A percentile compares a stretch with the other conserved stretches of the same genome.
Evolutionary conservation across 2,329 filamentous ascomycete genomes (phyloP).

Genomic region (Colletotrichum sidae): DNA sequence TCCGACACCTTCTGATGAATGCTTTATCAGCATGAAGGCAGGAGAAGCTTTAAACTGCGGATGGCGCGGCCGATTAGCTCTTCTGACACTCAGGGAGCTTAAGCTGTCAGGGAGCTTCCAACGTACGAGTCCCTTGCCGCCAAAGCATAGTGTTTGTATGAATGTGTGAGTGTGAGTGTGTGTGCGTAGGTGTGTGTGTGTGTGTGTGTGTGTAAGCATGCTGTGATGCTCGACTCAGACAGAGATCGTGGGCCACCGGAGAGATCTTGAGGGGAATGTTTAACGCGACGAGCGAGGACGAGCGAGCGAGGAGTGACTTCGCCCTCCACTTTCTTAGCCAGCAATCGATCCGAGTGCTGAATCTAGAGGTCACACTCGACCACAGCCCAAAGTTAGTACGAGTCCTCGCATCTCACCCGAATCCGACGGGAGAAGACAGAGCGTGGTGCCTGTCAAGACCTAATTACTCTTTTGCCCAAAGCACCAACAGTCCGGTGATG

Average conservation of each 20-base stretch:
- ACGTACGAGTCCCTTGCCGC: conserved; percentile 21
- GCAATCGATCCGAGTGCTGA: no score
- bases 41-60: conserved; percentile 19
- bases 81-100: conserved; percentile 25
- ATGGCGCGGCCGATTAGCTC: conserved; percentile 12
- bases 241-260: conserved; percentile 26
- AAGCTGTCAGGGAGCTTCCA: conserved; percentile 26
- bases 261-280: conserved; percentile 24
- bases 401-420: conserved; percentile 14
- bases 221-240: conserved; percentile 15
- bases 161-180: no score
- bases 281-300: no score
- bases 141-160: no score
- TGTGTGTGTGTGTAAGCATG: no score
- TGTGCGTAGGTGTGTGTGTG: no score
- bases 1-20: neutral
- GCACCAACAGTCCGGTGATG: conserved; percentile 1
- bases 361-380: no score
- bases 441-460: conserved; percentile 17
- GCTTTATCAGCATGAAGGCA: neutral
- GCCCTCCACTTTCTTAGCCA: no score
- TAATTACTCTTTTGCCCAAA: conserved; percentile 3
- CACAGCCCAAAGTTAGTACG: neutral
- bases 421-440: conserved; percentile 19
- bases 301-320: no score